Evolutionary conservation across 2,329 filamentous ascomycete genomes (phyloP).

Genomic region (Fusarium falciforme): DNA sequence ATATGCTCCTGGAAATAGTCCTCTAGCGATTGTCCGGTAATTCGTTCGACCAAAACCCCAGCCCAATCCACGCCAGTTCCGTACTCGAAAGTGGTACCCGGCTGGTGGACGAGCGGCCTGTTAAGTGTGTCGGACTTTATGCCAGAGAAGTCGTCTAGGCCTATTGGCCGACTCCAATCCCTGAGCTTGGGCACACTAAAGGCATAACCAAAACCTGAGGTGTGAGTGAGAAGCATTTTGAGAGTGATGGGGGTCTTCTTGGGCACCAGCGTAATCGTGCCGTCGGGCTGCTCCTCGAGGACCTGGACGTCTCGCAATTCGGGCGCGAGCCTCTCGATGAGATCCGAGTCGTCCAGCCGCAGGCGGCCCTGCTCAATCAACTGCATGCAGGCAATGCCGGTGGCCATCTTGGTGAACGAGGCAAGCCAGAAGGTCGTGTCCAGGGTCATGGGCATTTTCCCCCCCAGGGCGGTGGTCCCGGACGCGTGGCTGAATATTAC

Average conservation of each 20-base stretch:
- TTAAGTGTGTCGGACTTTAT: neutral
- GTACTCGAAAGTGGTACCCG: slow-evolving; percentile 21
- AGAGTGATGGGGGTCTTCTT: slow-evolving; percentile 1
- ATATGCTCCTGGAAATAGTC: slow-evolving; percentile 17
- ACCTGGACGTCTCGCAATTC: slow-evolving; percentile 10
- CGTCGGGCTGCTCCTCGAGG: neutral
- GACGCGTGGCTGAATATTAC: neutral
- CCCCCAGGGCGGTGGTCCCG: neutral
- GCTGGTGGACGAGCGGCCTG: slow-evolving; percentile 12
- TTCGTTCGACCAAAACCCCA: slow-evolving; percentile 12
- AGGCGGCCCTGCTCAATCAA: neutral
- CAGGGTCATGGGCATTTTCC: neutral
- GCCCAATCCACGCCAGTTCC: slow-evolving; percentile 24
- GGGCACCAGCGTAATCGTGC: neutral
- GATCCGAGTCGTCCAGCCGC: neutral
- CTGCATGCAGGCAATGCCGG: slow-evolving; percentile 12
- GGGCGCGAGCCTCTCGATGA: neutral
- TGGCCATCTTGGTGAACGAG: slow-evolving; percentile 5
- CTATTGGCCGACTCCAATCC: slow-evolving; percentile 1
- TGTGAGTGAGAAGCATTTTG: slow-evolving; percentile 12
- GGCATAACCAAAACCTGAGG: slow-evolving; percentile 15
- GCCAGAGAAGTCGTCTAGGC: slow-evolving; percentile 8
- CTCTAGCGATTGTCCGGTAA: neutral
- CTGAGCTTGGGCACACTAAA: slow-evolving; percentile 10
- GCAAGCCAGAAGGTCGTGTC: slow-evolving; percentile 14